Evolutionary conservation across 1,284 basidiomycete genomes (phyloP).

Genomic region (Puccinia hordei): DNA sequence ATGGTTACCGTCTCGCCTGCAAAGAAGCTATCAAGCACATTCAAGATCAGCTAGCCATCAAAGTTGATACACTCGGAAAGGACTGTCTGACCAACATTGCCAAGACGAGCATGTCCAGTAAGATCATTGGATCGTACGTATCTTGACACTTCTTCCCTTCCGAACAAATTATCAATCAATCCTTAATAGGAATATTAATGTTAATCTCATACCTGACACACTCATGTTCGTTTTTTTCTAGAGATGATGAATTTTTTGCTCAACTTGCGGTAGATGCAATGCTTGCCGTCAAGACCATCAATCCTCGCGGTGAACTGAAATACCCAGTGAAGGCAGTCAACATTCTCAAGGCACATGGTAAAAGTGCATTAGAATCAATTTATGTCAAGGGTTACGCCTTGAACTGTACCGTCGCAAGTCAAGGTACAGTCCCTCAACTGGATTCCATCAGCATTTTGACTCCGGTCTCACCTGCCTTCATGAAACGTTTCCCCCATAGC

Average conservation of each 20-base stretch:
- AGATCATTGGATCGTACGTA: slow-evolving; percentile 91
- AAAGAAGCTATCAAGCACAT: slow-evolving; percentile 97
- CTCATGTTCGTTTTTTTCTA: slow-evolving; percentile 58
- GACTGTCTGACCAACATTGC: slow-evolving; percentile 95
- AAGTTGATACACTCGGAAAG: slow-evolving; percentile 85
- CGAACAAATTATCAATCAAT: background rate
- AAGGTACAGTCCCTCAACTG: slow-evolving; percentile 67
- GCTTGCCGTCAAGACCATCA: slow-evolving; percentile 93
- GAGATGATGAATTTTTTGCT: slow-evolving; percentile 97
- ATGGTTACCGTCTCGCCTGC: slow-evolving; percentile 94
- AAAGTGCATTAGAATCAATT: slow-evolving; percentile 89
- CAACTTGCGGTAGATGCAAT: slow-evolving; percentile 99
- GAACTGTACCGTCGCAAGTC: slow-evolving; percentile 97
- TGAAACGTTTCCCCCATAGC: slow-evolving; percentile 63
- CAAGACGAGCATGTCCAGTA: slow-evolving; percentile 98
- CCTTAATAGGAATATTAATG: background rate
- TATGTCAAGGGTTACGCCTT: slow-evolving; percentile 96
- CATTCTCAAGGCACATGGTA: slow-evolving; percentile 97
- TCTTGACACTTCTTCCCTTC: background rate
- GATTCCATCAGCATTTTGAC: background rate
- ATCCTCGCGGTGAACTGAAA: slow-evolving; percentile 91
- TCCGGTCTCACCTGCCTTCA: slow-evolving; percentile 21
- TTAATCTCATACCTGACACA: slow-evolving; percentile 42
- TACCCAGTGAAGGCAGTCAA: slow-evolving; percentile 99
- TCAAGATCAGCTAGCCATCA: slow-evolving; percentile 94